Base-by-base conservation (phyloP, 805 yeast genomes). In the Priceomyces melissophilus region DNA sequence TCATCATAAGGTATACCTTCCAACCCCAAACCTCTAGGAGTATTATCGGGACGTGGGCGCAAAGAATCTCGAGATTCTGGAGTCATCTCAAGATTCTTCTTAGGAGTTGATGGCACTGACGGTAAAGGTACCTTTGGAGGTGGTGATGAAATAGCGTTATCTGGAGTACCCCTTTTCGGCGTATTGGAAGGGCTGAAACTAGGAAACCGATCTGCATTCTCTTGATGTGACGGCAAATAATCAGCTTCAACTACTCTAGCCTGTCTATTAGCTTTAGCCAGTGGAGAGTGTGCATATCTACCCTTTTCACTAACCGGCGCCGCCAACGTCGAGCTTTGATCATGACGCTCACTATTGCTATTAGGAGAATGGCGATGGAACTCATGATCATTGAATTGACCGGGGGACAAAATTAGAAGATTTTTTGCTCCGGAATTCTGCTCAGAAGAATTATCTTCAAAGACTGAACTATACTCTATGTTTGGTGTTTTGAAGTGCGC, bases 191-290 rank as follows among this genome's bases (percentile, higher is more conserved):
- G 43, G 31, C 52, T 57, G 9, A 16, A 13, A 32, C 27, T 26
- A 20, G 32, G 38, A 6, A 31, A 13, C 11, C 17, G 20, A 7
- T 12, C 16, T 4, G 13, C 25, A 6, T 9, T 35, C 9, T 32
- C 37, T 25, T 33, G 37, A 27, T 13, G 23, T 8, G 15, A 40
- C 14, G 17, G 30, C 35, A 17, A 12, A 13, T 48, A 57, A 26
- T 63, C 66, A 2, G 69, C 61, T 44, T 69, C 75, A 3, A 69
- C 65, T 7, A 69, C 73, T 23, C 74, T 57, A 2, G 75, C 75
- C 46, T 69, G 75, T 38, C 75, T 55, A 41, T 69, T 69, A 5
- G 58, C 69, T 45, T 54, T 63, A 1, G 73, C 75, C 54, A 65
- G 54, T 5, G 75, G 75, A 23, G 72, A 65, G 6, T 69, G 53